Evolutionary conservation across 352 stramenopile species (phyloP), one percentile per base, ranked within the genome.

Genomic region (Plasmopara viticola): DNA sequence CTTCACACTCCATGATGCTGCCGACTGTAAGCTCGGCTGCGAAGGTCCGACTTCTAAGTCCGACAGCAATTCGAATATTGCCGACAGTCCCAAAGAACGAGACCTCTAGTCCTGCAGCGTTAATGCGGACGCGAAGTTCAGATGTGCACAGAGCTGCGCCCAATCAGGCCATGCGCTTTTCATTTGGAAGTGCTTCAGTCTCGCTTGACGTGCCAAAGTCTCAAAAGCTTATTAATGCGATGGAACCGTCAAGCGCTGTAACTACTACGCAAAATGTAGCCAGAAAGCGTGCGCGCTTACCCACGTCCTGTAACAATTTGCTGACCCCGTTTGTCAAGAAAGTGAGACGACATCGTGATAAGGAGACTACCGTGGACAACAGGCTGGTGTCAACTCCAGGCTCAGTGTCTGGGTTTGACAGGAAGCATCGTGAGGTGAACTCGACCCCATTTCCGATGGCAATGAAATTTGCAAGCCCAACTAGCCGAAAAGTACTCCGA

Each of bases 261-360:
- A 64, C 64, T 33, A 25, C 52, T 5, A 54, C 44, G 7, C 53
- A 60, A 28, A 64, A 46, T 28, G 41, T 41, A 25, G 34, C 42
- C 2, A 71, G 62, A 31, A 69, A 68, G 46, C 62, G 62, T 40
- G 53, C 40, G 9, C 51, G 47, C 13, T 52, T 53, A 4, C 45
- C 53, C 40, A 38, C 49, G 43, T 60, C 44, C 4, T 48, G 9
- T 20, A 71, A 33, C 18, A 51, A 2, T 37, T 38, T 68, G 31
- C 61, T 54, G 9, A 71, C 62, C 12, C 62, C 62, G 30, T 50
- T 68, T 28, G 50, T 71, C 28, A 71, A 71, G 42, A 68, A 68
- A 40, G 47, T 43, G 8, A 58, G 63, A 28, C 34, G 33, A 2
- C 48, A 65, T 33, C 2, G 31, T 12, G 47, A 2, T 15, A 62